A percentile compares a stretch with the other conserved stretches of the same genome.
Evolutionary conservation across 1,139 yeast genomes (phyloP).

Genomic region (Arxiozyma slooffiae): DNA sequence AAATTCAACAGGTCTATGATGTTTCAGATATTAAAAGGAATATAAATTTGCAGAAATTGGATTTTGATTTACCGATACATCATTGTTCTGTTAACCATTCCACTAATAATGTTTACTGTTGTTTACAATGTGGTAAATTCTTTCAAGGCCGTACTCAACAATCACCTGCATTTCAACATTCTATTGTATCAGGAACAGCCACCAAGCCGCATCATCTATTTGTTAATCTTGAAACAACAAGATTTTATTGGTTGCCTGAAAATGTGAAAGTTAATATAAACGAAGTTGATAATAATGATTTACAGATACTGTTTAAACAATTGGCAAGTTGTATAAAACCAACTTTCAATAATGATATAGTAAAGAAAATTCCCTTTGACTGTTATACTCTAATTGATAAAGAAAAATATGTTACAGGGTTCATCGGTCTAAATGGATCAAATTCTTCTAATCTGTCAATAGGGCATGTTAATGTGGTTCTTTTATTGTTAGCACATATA

Average conservation of each 20-base stretch:
- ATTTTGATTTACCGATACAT: conserved; percentile 63
- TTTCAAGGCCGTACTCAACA: conserved; percentile 55
- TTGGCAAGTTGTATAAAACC: conserved; percentile 45
- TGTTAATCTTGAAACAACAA: conserved; percentile 43
- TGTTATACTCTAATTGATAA: conserved; percentile 37
- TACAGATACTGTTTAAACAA: conserved; percentile 34
- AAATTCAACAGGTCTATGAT: background rate
- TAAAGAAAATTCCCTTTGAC: conserved; percentile 23
- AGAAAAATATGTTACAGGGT: conserved; percentile 49
- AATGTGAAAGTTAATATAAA: conserved; percentile 10
- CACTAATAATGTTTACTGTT: conserved; percentile 55
- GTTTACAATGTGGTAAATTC: conserved; percentile 66
- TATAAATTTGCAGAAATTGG: conserved; percentile 41
- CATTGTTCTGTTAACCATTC: conserved; percentile 58
- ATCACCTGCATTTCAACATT: conserved; percentile 61
- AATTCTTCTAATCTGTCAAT: conserved; percentile 30
- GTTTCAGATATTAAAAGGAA: background rate
- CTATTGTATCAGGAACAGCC: conserved; percentile 35
- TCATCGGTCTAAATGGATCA: conserved; percentile 45
- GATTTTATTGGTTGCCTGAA: conserved; percentile 55
- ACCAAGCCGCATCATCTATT: conserved; percentile 50
- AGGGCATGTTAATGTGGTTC: conserved; percentile 39
- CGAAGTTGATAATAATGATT: conserved; percentile 1
- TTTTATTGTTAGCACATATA: conserved; percentile 51
- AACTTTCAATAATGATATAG: conserved; percentile 33